phyloP scores from a whole-genome alignment of 2,329 filamentous ascomycete species.

The Metarhizium guizhouense region DNA sequence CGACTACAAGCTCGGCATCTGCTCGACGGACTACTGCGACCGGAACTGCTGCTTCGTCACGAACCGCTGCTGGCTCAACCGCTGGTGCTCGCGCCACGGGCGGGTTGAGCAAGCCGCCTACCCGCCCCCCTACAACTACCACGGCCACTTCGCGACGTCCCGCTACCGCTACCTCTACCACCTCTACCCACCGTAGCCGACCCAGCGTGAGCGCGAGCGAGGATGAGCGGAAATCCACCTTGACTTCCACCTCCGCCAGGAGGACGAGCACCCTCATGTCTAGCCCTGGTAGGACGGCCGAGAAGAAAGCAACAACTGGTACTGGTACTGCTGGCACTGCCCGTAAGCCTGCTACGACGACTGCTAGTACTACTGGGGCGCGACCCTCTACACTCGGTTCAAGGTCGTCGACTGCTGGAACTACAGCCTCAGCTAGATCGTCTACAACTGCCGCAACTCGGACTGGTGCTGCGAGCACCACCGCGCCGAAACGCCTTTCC shows the following conservation, averaged over 20 bases:
- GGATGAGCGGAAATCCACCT: constrained; percentile 37
- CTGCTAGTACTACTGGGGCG: constrained; percentile 25
- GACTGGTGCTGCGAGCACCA: constrained; percentile 29
- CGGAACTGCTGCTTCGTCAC: constrained; percentile 16
- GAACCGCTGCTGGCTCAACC: constrained; percentile 5
- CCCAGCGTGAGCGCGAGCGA: constrained; percentile 40
- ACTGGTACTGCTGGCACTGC: constrained; percentile 21
- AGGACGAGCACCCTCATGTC: constrained; percentile 35
- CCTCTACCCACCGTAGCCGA: constrained; percentile 36
- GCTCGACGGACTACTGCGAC: constrained; percentile 23
- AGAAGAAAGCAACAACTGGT: constrained; percentile 26
- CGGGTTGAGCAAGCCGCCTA: constrained; percentile 38
- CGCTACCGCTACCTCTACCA: constrained; percentile 25
- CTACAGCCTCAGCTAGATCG: constrained; percentile 23
- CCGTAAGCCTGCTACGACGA: constrained; percentile 25
- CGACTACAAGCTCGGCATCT: constrained; percentile 21
- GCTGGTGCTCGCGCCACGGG: constrained; percentile 7
- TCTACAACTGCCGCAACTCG: constrained; percentile 21
- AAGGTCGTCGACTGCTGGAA: constrained; percentile 19
- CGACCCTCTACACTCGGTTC: constrained; percentile 24
- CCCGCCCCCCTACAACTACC: constrained; percentile 33
- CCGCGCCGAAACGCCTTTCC: constrained; percentile 50
- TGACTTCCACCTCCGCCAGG: constrained; percentile 28
- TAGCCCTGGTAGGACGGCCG: constrained; percentile 25
- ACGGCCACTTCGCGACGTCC: constrained; percentile 20